phyloP scores from a whole-genome alignment of 495 filamentous ascomycete species.

The Neurospora terricola region DNA sequence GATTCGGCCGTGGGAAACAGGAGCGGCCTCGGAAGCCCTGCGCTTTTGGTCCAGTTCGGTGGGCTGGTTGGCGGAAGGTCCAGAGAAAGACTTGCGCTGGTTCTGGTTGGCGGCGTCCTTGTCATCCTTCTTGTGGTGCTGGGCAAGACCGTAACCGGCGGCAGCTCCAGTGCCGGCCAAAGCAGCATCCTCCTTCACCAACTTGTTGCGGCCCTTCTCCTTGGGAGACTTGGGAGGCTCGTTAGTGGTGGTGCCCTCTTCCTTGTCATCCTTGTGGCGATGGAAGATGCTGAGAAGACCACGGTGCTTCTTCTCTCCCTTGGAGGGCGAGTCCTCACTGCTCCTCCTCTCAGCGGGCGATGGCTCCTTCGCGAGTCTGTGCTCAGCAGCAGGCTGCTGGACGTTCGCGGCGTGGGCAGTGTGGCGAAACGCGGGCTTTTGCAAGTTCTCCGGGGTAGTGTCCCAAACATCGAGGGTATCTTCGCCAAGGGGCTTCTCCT shows the following conservation, averaged over 20 bases:
- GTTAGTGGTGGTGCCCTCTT: neutral
- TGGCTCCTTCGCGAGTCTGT: neutral
- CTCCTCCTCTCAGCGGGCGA: neutral
- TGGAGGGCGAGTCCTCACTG: neutral
- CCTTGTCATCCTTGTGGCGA: slow-evolving; percentile 19
- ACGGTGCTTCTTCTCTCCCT: slow-evolving; percentile 15
- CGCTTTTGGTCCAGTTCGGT: neutral
- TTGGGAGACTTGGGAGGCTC: slow-evolving; percentile 10
- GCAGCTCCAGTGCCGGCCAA: slow-evolving; percentile 17
- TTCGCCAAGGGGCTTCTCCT: neutral
- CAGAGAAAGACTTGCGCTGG: slow-evolving; percentile 1
- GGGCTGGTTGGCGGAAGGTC: neutral
- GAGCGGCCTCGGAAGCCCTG: neutral
- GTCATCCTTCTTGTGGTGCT: slow-evolving; percentile 12
- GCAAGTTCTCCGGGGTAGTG: neutral
- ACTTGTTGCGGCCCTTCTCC: neutral
- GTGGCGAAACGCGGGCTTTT: neutral
- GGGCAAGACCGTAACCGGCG: slow-evolving; percentile 5
- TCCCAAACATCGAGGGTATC: neutral
- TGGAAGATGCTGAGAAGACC: slow-evolving; percentile 22
- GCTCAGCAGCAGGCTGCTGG: neutral
- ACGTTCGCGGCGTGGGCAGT: neutral
- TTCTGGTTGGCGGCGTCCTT: neutral
- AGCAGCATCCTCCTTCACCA: slow-evolving; percentile 18
- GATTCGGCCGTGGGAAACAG: neutral